These are phyloP conservation scores for Erythrophleum ivorense DNA, from an alignment of 331 rosid species.

Conservation along the genomic window DNA sequence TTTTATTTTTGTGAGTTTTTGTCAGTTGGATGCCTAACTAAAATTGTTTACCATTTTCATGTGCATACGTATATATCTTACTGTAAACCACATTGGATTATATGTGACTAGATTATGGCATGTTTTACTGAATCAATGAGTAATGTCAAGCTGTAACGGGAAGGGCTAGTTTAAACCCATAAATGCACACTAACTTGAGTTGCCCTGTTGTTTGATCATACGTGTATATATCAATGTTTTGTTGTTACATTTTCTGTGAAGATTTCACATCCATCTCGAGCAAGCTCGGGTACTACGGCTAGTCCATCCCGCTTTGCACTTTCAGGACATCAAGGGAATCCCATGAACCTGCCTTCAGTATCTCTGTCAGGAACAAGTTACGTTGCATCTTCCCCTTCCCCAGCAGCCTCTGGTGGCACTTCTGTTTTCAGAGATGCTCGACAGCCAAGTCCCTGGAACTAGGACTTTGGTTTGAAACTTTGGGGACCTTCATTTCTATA, in stretches of 20 bases:
- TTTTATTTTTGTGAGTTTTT: neutral
- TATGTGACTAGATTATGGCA: constrained; percentile 6
- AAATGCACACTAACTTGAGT: constrained; percentile 14
- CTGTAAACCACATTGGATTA: neutral
- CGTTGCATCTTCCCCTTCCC: constrained; percentile 89
- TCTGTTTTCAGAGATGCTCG: constrained; percentile 82
- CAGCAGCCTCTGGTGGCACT: constrained; percentile 91
- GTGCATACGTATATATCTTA: neutral
- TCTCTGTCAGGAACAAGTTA: constrained; percentile 81
- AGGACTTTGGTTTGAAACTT: constrained; percentile 38
- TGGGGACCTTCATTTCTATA: neutral
- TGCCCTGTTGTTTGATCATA: neutral
- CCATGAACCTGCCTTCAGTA: constrained; percentile 63
- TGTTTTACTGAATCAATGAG: constrained; percentile 24
- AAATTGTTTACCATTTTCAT: constrained; percentile 1
- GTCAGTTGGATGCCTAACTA: neutral
- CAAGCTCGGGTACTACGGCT: constrained; percentile 54
- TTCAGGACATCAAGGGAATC: constrained; percentile 59
- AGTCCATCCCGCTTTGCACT: constrained; percentile 86
- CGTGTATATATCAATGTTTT: neutral
- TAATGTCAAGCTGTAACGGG: constrained; percentile 10
- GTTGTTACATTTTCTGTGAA: constrained; percentile 48
- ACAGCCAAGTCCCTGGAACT: constrained; percentile 94
- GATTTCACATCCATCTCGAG: constrained; percentile 76
- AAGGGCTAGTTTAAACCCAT: neutral